Percentiles rank a stretch among this genome's conserved stretches.
phyloP scores from a whole-genome alignment of 2,329 filamentous ascomycete species.

The Moelleriella libera region DNA sequence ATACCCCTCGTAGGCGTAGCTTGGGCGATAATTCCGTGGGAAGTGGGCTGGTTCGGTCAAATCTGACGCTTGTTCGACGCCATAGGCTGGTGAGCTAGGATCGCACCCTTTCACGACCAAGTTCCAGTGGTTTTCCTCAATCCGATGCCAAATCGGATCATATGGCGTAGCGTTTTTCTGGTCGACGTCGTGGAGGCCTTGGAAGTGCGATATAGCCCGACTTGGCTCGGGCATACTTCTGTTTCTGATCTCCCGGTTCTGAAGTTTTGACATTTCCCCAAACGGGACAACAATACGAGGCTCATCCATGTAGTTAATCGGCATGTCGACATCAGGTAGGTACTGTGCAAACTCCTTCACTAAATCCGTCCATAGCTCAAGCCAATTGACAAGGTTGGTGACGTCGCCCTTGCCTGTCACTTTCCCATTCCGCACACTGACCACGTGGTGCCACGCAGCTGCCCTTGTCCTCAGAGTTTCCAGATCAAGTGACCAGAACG shows the following conservation, averaged over 20 bases:
- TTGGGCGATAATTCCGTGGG: not conserved
- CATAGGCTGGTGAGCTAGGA: not conserved
- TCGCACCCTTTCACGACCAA: not conserved
- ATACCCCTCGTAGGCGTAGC: slow-evolving; percentile 19
- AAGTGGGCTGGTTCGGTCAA: not conserved
- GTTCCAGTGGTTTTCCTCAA: not conserved
- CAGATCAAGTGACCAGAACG: slow-evolving; percentile 41
- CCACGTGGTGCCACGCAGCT: not conserved
- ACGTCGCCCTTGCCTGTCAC: not conserved
- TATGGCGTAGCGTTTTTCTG: not conserved
- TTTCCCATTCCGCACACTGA: not conserved
- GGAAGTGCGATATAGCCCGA: not conserved
- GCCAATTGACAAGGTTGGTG: not conserved
- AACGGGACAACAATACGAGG: slow-evolving; percentile 23
- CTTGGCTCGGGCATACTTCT: not conserved
- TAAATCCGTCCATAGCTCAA: not conserved
- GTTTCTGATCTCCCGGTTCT: not conserved
- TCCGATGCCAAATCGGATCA: not conserved
- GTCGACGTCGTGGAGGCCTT: not conserved
- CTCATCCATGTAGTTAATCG: slow-evolving; percentile 34
- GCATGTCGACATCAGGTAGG: slow-evolving; percentile 24
- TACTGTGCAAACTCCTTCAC: not conserved
- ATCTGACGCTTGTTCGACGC: not conserved
- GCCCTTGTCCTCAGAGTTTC: slow-evolving; percentile 18
- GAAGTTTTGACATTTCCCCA: not conserved